A percentile compares a stretch with the other conserved stretches of the same genome.
These are phyloP conservation scores for Licmophora abbreviata DNA, from an alignment of 108 stramenopile genomes.

Conservation along the genomic window DNA sequence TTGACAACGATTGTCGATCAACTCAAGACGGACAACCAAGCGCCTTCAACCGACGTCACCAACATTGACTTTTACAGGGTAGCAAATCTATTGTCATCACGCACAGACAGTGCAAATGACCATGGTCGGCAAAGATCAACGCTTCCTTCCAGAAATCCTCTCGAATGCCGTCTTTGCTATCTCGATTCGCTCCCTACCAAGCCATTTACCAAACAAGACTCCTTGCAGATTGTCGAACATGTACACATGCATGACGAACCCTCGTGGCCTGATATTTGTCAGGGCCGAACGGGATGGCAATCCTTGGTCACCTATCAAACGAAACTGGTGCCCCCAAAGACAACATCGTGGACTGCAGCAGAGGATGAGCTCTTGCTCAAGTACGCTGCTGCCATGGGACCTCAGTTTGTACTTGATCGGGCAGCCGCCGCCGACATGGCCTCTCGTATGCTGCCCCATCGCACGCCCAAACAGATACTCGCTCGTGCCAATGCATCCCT, in stretches of 20 bases:
- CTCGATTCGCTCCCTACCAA: constrained; percentile 16
- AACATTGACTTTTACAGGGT: constrained; percentile 1
- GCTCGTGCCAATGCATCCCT: constrained; percentile 26
- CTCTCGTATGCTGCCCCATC: constrained; percentile 19
- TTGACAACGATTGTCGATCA: constrained; percentile 12
- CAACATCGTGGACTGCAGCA: constrained; percentile 37
- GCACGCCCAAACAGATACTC: constrained; percentile 16
- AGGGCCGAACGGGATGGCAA: constrained; percentile 32
- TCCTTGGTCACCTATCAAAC: constrained; percentile 32
- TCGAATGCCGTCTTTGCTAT: constrained; percentile 15
- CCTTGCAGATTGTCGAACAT: constrained; percentile 15
- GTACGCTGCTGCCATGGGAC: constrained; percentile 42
- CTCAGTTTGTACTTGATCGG: constrained; percentile 30
- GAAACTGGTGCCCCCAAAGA: constrained; percentile 15
- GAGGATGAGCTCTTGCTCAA: constrained; percentile 55
- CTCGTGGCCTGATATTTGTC: neutral
- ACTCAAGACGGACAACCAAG: constrained; percentile 4
- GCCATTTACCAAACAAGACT: constrained; percentile 37
- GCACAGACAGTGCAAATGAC: constrained; percentile 1
- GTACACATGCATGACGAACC: constrained; percentile 2
- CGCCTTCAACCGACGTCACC: neutral
- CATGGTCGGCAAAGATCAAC: constrained; percentile 2
- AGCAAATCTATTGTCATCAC: neutral
- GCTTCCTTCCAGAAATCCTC: constrained; percentile 14
- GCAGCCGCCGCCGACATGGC: constrained; percentile 16